These are phyloP conservation scores for Musa balbisiana DNA, from an alignment of 202 grass and related monocot species.

Conservation along the genomic window DNA sequence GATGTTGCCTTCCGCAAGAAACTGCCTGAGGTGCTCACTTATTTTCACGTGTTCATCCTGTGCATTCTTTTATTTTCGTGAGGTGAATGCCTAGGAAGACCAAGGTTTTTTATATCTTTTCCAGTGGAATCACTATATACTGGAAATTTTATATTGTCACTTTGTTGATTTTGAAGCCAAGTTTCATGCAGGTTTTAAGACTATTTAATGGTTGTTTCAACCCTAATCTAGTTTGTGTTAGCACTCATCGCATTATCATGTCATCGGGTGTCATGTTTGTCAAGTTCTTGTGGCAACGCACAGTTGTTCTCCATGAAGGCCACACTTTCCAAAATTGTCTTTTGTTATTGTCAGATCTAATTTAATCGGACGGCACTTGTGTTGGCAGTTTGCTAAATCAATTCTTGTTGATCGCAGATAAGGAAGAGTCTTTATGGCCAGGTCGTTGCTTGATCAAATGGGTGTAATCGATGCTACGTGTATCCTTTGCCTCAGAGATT, in stretches of 20 bases:
- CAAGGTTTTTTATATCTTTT: background rate
- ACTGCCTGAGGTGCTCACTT: constrained; percentile 61
- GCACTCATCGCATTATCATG: too few species aligned
- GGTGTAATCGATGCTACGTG: background rate
- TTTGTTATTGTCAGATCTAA: background rate
- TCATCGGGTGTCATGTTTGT: too few species aligned
- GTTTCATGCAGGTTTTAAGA: too few species aligned
- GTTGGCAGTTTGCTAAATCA: too few species aligned
- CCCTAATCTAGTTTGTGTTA: too few species aligned
- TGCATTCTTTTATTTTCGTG: background rate
- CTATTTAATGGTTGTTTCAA: too few species aligned
- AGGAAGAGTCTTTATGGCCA: constrained; percentile 4
- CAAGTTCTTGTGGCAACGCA: too few species aligned
- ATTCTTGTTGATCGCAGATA: background rate
- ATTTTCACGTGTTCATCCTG: constrained; percentile 11
- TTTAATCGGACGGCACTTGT: background rate
- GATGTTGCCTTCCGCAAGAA: constrained; percentile 98
- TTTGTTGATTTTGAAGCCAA: too few species aligned
- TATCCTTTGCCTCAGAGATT: background rate
- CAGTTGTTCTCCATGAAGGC: too few species aligned
- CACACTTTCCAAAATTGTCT: background rate
- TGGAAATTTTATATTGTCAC: too few species aligned
- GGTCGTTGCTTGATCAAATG: background rate
- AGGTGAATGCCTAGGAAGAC: background rate
- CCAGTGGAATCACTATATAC: too few species aligned